phyloP scores from a whole-genome alignment of 257 asterid species.

The Solanum chiquidenum region DNA sequence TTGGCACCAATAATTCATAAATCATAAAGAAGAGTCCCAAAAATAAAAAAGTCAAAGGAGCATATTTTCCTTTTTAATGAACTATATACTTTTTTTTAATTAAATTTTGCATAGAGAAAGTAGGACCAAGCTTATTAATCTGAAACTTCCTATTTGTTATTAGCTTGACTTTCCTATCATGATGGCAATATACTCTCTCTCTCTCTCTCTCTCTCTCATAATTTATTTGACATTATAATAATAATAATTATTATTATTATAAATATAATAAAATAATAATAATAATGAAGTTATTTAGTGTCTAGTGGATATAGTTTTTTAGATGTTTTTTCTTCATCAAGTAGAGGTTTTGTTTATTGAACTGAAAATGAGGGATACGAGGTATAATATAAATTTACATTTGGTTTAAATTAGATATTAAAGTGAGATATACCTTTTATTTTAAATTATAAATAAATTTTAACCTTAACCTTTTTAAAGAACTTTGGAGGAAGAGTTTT shows the following conservation, averaged over 20 bases:
- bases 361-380: background rate
- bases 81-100: background rate
- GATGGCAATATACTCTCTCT: background rate
- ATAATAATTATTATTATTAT: background rate
- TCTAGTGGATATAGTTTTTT: background rate
- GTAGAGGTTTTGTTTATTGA: background rate
- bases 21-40: background rate
- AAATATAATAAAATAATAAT: no score
- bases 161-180: background rate
- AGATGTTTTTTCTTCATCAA: background rate
- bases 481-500: background rate
- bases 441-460: no score
- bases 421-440: background rate
- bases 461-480: background rate
- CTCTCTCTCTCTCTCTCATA: background rate
- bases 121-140: background rate
- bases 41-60: background rate
- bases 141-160: background rate
- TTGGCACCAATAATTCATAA: background rate
- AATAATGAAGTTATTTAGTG: background rate
- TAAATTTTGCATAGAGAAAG: background rate
- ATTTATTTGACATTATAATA: background rate
- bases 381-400: background rate
- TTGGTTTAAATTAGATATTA: background rate
- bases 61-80: background rate